Conservation (phyloP, 139 green algal genomes). For the Chara braunii region DNA sequence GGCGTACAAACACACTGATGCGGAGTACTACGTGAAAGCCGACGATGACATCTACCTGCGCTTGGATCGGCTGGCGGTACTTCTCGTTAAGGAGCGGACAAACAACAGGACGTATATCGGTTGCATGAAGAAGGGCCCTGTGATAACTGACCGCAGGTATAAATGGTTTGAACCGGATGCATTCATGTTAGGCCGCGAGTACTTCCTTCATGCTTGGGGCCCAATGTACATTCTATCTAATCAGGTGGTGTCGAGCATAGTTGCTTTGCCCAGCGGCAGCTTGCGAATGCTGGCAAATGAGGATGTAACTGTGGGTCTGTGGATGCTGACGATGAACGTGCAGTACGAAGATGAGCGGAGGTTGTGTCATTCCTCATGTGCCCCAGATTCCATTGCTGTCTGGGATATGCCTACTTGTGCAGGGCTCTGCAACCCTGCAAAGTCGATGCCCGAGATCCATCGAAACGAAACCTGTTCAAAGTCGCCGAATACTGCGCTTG, state of each 20-base stretch:
- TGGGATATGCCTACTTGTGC: slow-evolving; percentile 19
- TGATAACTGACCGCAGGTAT: slow-evolving; percentile 10
- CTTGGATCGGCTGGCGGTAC: slow-evolving; percentile 4
- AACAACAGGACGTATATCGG: slow-evolving; percentile 8
- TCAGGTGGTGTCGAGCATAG: slow-evolving; percentile 26
- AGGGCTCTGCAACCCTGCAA: slow-evolving; percentile 12
- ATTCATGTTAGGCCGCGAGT: slow-evolving; percentile 20
- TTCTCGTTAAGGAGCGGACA: slow-evolving; percentile 9
- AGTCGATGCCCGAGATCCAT: background rate
- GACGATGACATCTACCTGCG: slow-evolving; percentile 35
- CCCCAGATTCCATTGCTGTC: slow-evolving; percentile 5
- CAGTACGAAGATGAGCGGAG: slow-evolving; percentile 19
- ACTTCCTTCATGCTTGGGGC: slow-evolving; percentile 39
- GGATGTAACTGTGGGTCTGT: slow-evolving; percentile 32
- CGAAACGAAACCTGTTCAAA: slow-evolving; percentile 6
- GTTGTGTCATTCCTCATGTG: slow-evolving; percentile 20
- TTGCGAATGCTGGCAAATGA: slow-evolving; percentile 35
- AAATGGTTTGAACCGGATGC: slow-evolving; percentile 38
- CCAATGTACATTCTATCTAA: slow-evolving; percentile 38
- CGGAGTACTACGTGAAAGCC: slow-evolving; percentile 33
- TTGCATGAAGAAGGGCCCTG: slow-evolving; percentile 36
- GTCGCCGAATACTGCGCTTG: too few species aligned
- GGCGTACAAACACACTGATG: slow-evolving; percentile 34
- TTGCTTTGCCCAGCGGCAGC: slow-evolving; percentile 2
- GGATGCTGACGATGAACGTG: slow-evolving; percentile 33